These are phyloP conservation scores for Discostella pseudostelligera DNA, from an alignment of 108 stramenopile species.

Conservation along the genomic window DNA sequence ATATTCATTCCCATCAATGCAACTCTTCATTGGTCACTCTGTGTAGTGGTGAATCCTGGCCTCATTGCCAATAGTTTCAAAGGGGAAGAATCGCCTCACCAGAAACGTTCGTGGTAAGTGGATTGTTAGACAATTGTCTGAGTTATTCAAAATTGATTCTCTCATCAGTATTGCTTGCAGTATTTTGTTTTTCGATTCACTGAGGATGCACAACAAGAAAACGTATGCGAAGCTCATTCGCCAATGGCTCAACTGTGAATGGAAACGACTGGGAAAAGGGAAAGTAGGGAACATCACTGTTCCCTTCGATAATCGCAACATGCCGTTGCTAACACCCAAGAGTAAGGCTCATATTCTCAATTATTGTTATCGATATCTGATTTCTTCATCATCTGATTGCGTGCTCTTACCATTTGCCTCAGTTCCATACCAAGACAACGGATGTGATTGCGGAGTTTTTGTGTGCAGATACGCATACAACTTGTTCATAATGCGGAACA, in stretches of 20 bases:
- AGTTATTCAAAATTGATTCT: too few relatives aligned
- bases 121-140: too few relatives aligned
- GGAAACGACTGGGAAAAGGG: slow-evolving; percentile 49
- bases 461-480: slow-evolving; percentile 83
- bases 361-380: background rate
- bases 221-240: slow-evolving; percentile 45
- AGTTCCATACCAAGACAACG: slow-evolving; percentile 86
- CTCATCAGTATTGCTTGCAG: slow-evolving; percentile 32
- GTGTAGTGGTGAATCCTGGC: slow-evolving; percentile 91
- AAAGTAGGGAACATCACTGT: background rate
- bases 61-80: slow-evolving; percentile 31
- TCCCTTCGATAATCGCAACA: slow-evolving; percentile 40
- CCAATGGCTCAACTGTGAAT: slow-evolving; percentile 80
- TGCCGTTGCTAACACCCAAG: slow-evolving; percentile 60
- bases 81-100: background rate
- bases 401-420: slow-evolving; percentile 1
- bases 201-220: slow-evolving; percentile 66
- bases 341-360: slow-evolving; percentile 41
- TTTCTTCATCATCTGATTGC: slow-evolving; percentile 7
- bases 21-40: slow-evolving; percentile 93
- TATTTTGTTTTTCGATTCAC: slow-evolving; percentile 83
- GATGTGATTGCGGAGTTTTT: slow-evolving; percentile 90
- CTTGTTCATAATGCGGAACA: slow-evolving; percentile 57
- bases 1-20: slow-evolving; percentile 95
- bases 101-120: slow-evolving; percentile 2